phyloP scores from a whole-genome alignment of 768 basidiomycete species.

The Kondoa malvinella region DNA sequence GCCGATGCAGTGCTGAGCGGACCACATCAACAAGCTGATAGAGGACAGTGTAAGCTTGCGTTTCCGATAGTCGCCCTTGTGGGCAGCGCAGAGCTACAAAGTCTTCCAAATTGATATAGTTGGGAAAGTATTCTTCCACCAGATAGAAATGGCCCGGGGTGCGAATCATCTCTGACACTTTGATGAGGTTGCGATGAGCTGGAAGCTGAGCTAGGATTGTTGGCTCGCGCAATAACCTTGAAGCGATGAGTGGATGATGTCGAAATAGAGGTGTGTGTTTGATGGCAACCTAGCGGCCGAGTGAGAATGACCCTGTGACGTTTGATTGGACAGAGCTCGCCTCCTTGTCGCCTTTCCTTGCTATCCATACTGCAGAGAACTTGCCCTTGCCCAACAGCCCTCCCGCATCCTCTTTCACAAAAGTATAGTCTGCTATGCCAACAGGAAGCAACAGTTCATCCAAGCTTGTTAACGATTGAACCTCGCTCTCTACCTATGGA shows the following conservation, averaged over 20 bases:
- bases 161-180: constrained; percentile 34
- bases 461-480: neutral
- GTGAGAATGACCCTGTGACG: neutral
- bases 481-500: neutral
- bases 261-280: constrained; percentile 37
- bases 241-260: constrained; percentile 37
- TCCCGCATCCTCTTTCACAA: constrained; percentile 13
- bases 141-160: constrained; percentile 37
- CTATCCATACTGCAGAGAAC: constrained; percentile 35
- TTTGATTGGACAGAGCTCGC: constrained; percentile 25
- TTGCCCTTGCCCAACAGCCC: constrained; percentile 33
- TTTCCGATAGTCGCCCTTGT: constrained; percentile 3
- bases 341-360: constrained; percentile 28
- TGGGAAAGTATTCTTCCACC: constrained; percentile 30
- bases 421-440: constrained; percentile 20
- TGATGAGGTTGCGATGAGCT: constrained; percentile 35
- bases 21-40: constrained; percentile 34
- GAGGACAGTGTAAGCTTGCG: constrained; percentile 28
- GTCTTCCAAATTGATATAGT: constrained; percentile 30
- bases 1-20: constrained; percentile 31
- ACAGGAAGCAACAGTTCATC: constrained; percentile 12
- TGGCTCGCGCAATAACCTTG: constrained; percentile 35
- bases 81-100: constrained; percentile 25
- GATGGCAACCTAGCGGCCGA: constrained; percentile 31
- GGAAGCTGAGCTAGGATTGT: constrained; percentile 34